These are phyloP conservation scores for Aegilops tauschii DNA, from an alignment of 176 grass and related monocot genomes.

Conservation along the genomic window DNA sequence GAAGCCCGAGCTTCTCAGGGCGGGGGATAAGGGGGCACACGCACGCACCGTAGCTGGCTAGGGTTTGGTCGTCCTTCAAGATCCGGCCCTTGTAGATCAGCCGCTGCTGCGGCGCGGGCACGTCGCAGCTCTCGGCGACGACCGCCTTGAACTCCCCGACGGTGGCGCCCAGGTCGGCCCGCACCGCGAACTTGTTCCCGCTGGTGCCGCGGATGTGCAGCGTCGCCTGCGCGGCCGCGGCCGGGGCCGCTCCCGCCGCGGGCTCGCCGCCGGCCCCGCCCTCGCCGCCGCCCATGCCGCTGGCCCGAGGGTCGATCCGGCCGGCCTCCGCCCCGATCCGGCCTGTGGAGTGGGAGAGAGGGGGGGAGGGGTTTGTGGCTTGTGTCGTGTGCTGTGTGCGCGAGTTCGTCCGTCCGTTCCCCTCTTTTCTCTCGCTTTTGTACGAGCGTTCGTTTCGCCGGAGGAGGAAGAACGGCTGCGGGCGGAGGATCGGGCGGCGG, in stretches of 20 bases:
- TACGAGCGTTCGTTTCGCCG: constrained; percentile 1
- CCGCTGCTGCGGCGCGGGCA: constrained; percentile 63
- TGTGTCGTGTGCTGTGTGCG: not conserved
- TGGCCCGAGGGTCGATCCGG: constrained; percentile 29
- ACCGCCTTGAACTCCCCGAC: constrained; percentile 50
- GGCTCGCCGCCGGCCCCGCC: constrained; percentile 8
- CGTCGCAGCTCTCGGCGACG: constrained; percentile 58
- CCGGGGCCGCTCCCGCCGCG: not conserved
- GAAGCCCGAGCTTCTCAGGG: not conserved
- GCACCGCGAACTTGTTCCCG: constrained; percentile 59
- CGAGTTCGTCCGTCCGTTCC: not conserved
- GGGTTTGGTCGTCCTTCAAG: constrained; percentile 71
- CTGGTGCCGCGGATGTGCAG: constrained; percentile 61
- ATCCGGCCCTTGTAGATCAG: constrained; percentile 79
- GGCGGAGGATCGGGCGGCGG: not conserved
- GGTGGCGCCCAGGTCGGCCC: constrained; percentile 39
- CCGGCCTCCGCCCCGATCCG: constrained; percentile 11
- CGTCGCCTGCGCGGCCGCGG: constrained; percentile 15
- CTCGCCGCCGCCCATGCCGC: constrained; percentile 45
- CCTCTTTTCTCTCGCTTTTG: constrained; percentile 11
- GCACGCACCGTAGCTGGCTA: constrained; percentile 54
- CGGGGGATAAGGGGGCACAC: not conserved
- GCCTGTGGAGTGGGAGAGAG: not conserved
- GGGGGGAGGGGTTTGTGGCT: not conserved
- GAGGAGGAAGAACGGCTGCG: constrained; percentile 24